Evolutionary conservation across 257 asterid species (phyloP), one percentile per base, ranked within the genome.

Genomic region (Gardenia jasminoides): DNA sequence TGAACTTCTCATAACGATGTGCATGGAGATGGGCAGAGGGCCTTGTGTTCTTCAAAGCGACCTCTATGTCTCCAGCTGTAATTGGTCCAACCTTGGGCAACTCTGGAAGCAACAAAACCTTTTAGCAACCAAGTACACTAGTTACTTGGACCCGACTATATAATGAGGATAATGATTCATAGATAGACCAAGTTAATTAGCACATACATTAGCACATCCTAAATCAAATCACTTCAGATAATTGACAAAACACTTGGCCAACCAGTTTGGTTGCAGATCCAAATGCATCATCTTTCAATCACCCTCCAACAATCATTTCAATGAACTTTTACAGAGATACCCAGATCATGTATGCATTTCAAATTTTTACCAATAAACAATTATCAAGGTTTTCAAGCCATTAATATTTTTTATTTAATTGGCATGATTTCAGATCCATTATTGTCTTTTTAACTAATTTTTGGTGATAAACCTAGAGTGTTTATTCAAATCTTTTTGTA

Each of bases 21-120:
- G 99, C 97, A 78, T 72, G 87, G 83, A 95, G 98, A 82, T 93
- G 99, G 20, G 99, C 98, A 0, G 99, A 95, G 76, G 99, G 98
- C 64, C 98, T 83, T 10, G 99, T 92, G 90, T 95, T 95, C 90
- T 81, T 91, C 88, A 95, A 73, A 47, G 99, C 98, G 76, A 85
- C 84, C 89, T 91, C 97, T 39, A 93, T 71, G 81, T 95, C 99
- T 26, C 67, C 83, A 67, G 83, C 92, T 1, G 90, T 90, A n/a
- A 93, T 92, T 26, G 97, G 96, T 76, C 97, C 98, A 70, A 92
- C 93, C 72, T 76, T 85, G 36, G 99, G 99, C 90, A 95, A 82
- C 84, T 95, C 99, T 95, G 92, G 77, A 77, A 20, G 58, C 48
- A 74, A 50, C 65, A 31, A 67, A 31, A 78, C 75, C 22, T 31